Base-by-base conservation (phyloP, 306 rosid genomes). In the Cicer yamashitae region DNA sequence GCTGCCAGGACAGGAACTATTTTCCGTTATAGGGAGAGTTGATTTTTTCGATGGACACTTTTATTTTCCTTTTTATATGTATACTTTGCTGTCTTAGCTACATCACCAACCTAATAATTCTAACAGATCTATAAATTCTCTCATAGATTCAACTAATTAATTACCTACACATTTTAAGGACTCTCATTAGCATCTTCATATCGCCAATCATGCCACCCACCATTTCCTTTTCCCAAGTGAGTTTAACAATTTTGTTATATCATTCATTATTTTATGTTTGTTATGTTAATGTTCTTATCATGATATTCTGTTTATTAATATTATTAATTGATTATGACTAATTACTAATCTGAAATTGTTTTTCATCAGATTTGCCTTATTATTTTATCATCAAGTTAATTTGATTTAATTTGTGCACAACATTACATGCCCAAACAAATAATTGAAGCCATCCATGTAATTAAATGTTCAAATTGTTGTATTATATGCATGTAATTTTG, bases 161-260 rank as follows among this genome's bases (percentile, higher is more conserved):
- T 30, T 69, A 45, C 65, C 57, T 69, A 74, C 80, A 59, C 50
- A 78, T 44, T 44, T 58, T 30, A 30, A 57, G 7, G 56, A 70
- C 67, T 48, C 48, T 44, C 9, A 41, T 41, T 40, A 60, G 11
- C 81, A 53, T 67, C 64, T 38, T 63, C 58, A 60, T 47, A 64
- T 45, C 80, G 25, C 57, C 54, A 34, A 48, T 44, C 25, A 79
- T 77, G 71, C 82, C 79, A 13, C 47, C 69, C 43, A 38, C 69
- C 70, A 45, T 41, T 62, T 66, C 15, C 65, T 44, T 2, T 74
- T 71, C 58, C 69, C 70, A 37, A 6, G 84, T 79, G 48, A 71
- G 87, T 59, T 67, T 67, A 37, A 37, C 7, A 40, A 41, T 60
- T 77, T 39, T 51, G 34, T 25, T 7, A 51, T 51, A 51, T 14